Evolutionary conservation across 2,329 filamentous ascomycete species (phyloP).

Genomic region (Alternaria longipes): DNA sequence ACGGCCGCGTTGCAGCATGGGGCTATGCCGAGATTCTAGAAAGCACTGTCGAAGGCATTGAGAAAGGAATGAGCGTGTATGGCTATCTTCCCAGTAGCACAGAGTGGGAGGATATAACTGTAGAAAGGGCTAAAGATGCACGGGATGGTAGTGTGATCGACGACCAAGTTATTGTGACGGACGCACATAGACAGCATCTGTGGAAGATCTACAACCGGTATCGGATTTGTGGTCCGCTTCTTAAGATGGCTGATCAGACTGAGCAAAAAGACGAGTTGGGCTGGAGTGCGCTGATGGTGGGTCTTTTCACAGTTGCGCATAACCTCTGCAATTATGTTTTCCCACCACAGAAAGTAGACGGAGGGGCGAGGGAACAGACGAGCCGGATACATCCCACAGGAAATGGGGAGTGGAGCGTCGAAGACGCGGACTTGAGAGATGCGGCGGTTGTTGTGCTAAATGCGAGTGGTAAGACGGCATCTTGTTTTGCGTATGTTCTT

Average conservation of each 20-base stretch:
- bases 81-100: constrained; percentile 58
- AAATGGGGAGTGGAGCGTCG: constrained; percentile 25
- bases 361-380: background rate
- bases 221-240: constrained; percentile 20
- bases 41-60: constrained; percentile 50
- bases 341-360: constrained; percentile 19
- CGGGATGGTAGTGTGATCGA: constrained; percentile 6
- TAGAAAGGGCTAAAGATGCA: constrained; percentile 37
- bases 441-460: constrained; percentile 31
- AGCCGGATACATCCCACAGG: constrained; percentile 26
- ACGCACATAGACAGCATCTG: constrained; percentile 47
- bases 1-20: constrained; percentile 61
- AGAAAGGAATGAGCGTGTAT: constrained; percentile 49
- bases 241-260: constrained; percentile 8
- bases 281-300: constrained; percentile 30
- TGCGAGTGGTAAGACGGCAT: constrained; percentile 34
- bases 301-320: constrained; percentile 29
- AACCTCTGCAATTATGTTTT: constrained; percentile 31
- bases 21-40: constrained; percentile 57
- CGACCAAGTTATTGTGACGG: constrained; percentile 52
- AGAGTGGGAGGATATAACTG: constrained; percentile 50
- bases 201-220: constrained; percentile 61
- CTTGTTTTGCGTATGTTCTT: constrained; percentile 30
- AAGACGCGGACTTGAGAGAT: constrained; percentile 28
- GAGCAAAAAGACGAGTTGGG: constrained; percentile 21